Base-by-base conservation (phyloP, 2,329 filamentous ascomycete genomes). In the Coniosporium tulheliwenetii region DNA sequence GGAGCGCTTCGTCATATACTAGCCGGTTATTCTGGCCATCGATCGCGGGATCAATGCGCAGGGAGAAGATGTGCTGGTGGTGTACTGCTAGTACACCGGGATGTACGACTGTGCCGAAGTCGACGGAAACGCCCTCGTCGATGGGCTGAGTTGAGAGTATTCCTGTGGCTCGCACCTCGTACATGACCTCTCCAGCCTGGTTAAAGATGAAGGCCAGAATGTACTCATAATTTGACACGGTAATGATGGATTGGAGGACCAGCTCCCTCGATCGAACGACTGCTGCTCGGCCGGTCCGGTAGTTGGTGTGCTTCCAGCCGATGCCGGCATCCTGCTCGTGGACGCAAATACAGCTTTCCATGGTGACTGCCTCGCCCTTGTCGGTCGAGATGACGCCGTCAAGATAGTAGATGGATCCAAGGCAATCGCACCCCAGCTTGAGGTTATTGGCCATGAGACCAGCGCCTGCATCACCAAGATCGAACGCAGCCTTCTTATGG, bases 41-140 rank as follows among this genome's bases (percentile, higher is more conserved):
- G 43, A 70, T 55, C 49, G 60, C 56, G 30, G 66, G 57, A 56
- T 72, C 59, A 43, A 73, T 49, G 42, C 69, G 59, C 46, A 71
- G 51, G 46, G 62, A 56, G 63, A 87, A 85, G 55, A 85, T 81
- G 58, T 86, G 82, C 53, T 87, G 81, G 52, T 86, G 81, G 58
- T 81, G 76, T 0, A 67, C 65, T 2, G 78, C 80, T 30, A 85
- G 70, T 12, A 80, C 78, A 36, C 79, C 77, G 0, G 78, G 77
- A 43, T 79, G 75, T 5, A 83, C 77, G 34, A 81, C 71, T 1
- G 77, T 83, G 30, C 77, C 79, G 63, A 73, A 81, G 2, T 74
- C 71, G 3, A 81, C 76, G 10, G 70, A 70, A 39, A 77, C 55
- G 10, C 73, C 75, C 44, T 79, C 71, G 43, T 81, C 77, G 47